Evolutionary conservation across 148 eudicot species (phyloP).

Genomic region (Beta vulgaris): DNA sequence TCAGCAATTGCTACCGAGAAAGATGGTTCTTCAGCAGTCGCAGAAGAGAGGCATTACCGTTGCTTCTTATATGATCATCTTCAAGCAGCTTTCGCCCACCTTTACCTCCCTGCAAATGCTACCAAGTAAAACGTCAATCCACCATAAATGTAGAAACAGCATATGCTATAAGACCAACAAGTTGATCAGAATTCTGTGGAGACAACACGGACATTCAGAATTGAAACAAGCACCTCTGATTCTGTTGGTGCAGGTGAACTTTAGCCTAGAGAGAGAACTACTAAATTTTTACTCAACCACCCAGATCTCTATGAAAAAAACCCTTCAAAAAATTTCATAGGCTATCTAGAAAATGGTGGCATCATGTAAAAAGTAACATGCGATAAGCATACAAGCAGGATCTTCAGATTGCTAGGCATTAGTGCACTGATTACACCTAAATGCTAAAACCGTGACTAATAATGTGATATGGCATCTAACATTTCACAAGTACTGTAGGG

Average conservation of each 20-base stretch:
- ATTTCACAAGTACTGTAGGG: too few relatives aligned
- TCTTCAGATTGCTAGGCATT: neutral
- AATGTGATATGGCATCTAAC: neutral
- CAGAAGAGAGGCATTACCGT: slow-evolving; percentile 52
- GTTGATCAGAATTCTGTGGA: neutral
- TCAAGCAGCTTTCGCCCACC: slow-evolving; percentile 36
- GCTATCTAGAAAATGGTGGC: neutral
- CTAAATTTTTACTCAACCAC: neutral
- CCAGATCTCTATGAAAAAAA: too few relatives aligned
- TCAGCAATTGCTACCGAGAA: slow-evolving; percentile 22
- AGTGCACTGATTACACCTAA: neutral
- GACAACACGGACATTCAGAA: neutral
- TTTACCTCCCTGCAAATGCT: slow-evolving; percentile 42
- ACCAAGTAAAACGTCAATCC: neutral
- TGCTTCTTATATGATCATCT: slow-evolving; percentile 41
- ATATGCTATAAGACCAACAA: neutral
- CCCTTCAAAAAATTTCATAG: too few relatives aligned
- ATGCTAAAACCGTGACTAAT: neutral
- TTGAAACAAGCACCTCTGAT: neutral
- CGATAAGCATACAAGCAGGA: neutral
- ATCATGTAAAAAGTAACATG: neutral
- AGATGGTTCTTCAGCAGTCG: slow-evolving; percentile 49
- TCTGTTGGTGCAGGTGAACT: neutral
- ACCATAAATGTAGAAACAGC: neutral
- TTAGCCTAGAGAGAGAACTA: neutral